A percentile compares a stretch with the other conserved stretches of the same genome.
These are phyloP conservation scores for Trametes cingulata DNA, from an alignment of 768 basidiomycete genomes.

Conservation along the genomic window DNA sequence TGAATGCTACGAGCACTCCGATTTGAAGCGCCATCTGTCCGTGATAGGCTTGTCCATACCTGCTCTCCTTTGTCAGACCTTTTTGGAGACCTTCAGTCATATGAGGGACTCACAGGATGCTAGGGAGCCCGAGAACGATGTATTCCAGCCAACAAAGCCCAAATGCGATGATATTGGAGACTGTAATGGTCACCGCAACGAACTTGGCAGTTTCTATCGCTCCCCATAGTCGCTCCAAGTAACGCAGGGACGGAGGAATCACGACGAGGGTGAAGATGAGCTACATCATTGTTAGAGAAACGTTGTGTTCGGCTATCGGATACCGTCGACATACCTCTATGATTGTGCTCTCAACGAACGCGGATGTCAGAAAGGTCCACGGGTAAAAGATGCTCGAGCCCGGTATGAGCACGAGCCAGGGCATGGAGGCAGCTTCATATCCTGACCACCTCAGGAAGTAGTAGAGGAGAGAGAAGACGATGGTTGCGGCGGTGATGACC, in stretches of 20 bases:
- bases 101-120: conserved; percentile 77
- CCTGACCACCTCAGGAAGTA: conserved; percentile 63
- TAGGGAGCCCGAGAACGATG: conserved; percentile 64
- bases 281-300: conserved; percentile 42
- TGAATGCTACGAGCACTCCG: conserved; percentile 91
- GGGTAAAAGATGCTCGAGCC: conserved; percentile 82
- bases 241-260: conserved; percentile 81
- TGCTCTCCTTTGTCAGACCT: conserved; percentile 33
- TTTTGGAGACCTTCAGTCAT: too few relatives aligned
- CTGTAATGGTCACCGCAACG: conserved; percentile 72
- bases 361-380: conserved; percentile 92
- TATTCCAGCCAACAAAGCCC: conserved; percentile 89
- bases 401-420: conserved; percentile 80
- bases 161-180: conserved; percentile 87
- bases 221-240: conserved; percentile 96
- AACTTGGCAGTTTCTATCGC: conserved; percentile 84
- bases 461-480: conserved; percentile 59
- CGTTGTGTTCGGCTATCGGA: background rate
- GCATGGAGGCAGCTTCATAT: conserved; percentile 39
- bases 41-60: conserved; percentile 87
- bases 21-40: conserved; percentile 92
- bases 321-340: conserved; percentile 65
- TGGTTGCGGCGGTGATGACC: conserved; percentile 61
- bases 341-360: conserved; percentile 80
- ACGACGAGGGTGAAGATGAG: conserved; percentile 73